Base-by-base conservation (phyloP, 768 basidiomycete species). In the Agrocybe chaxingu region DNA sequence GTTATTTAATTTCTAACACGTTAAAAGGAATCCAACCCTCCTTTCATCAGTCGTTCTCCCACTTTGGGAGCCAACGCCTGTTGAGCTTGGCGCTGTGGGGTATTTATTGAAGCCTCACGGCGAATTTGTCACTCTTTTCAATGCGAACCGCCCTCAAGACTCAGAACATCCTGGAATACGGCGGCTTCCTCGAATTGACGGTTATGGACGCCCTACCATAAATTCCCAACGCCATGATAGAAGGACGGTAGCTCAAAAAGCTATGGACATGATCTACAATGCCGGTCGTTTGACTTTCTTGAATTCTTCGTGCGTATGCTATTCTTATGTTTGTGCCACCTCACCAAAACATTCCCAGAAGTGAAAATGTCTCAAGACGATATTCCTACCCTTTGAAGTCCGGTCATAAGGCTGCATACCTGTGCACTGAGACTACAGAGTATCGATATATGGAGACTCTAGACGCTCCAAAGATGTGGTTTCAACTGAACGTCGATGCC, bases 21-120 rank as follows among this genome's bases (percentile, higher is more conserved):
- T 51, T 41, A 19, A 49, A 19, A 44, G 48, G 29, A 45, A 38
- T 30, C 48, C 33, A 33, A 51, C 24, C 47, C 35, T 38, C 46
- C 34, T 39, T 33, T 41, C 36, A 5, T 42, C 24, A 85, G 84
- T 89, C 48, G 77, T 74, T 1, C 66, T 85, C 13, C 85, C 90
- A 8, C 70, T 92, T 6, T 94, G 89, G 90, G 72, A 70, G 3
- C 91, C 91, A 2, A 71, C 78, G 0, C 76, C 62, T 2, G 77
- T 92, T 0, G 63, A 72, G 5, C 67, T 91, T 1, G 92, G 91
- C n/a, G 82, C 84, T 2, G 84, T 93, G 1, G 91, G 92, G 5
- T 94, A 86, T 64, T 68, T 91, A 16, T 75, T 70, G 16, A 89
- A 82, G 57, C 80, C 85, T 2, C 63, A 65, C 19, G 92, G 91